A percentile compares a stretch with the other conserved stretches of the same genome.
These are phyloP conservation scores for Singerocomus inundabilis DNA, from an alignment of 1,284 basidiomycete genomes.

Conservation along the genomic window DNA sequence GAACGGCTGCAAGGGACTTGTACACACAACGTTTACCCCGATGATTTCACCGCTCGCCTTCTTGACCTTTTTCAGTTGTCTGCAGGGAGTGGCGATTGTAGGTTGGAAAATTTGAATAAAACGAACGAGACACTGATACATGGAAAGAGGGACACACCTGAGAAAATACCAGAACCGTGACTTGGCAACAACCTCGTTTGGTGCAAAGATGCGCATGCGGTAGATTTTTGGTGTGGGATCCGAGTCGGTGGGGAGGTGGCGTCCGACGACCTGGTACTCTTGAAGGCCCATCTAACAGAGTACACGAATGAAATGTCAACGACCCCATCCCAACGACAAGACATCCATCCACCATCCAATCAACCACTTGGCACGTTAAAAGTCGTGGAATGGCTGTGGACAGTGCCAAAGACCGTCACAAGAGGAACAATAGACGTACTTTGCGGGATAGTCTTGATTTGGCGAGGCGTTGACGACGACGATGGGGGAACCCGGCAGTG, in stretches of 20 bases:
- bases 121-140: too few species aligned
- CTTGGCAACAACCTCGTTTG: constrained; percentile 98
- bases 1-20: constrained; percentile 71
- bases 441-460: too few species aligned
- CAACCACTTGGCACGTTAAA: too few species aligned
- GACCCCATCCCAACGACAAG: too few species aligned
- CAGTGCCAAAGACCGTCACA: too few species aligned
- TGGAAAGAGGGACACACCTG: constrained; percentile 44
- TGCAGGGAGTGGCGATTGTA: constrained; percentile 28
- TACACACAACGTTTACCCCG: constrained; percentile 94
- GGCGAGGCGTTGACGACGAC: too few species aligned
- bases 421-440: too few species aligned
- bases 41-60: constrained; percentile 99
- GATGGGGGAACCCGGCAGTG: too few species aligned
- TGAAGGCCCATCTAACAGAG: constrained; percentile 46
- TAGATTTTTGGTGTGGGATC: constrained; percentile 96
- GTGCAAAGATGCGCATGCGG: constrained; percentile 99
- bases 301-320: too few species aligned
- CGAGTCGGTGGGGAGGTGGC: constrained; percentile 92
- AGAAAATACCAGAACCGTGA: constrained; percentile 99
- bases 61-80: constrained; percentile 99
- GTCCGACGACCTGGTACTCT: constrained; percentile 98
- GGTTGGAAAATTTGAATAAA: too few species aligned
- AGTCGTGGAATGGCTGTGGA: too few species aligned
- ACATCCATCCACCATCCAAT: constrained; percentile 20